phyloP scores from a whole-genome alignment of 768 basidiomycete genomes.

The Tremella yokohamensis region DNA sequence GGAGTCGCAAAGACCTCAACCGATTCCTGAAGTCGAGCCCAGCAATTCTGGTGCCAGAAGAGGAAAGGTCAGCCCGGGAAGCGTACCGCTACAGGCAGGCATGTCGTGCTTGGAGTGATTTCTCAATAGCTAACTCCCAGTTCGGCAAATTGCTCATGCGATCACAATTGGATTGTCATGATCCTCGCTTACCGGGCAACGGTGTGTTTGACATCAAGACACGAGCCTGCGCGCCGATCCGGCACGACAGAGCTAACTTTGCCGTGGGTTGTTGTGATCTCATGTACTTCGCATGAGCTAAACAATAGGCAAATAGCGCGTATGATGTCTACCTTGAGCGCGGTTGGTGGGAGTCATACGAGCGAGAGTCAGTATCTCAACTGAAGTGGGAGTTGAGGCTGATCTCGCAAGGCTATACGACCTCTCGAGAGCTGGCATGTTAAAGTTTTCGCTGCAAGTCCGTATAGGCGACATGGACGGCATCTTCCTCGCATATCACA shows the following conservation, averaged over 20 bases:
- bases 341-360: constrained; percentile 74
- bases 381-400: not conserved
- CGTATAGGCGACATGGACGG: constrained; percentile 98
- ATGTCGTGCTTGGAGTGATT: constrained; percentile 14
- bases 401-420: constrained; percentile 58
- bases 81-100: constrained; percentile 86
- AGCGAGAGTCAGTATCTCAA: constrained; percentile 59
- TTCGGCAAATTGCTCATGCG: constrained; percentile 72
- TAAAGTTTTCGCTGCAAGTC: constrained; percentile 95
- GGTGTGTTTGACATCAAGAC: constrained; percentile 98
- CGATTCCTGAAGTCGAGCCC: constrained; percentile 52
- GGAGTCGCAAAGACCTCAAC: constrained; percentile 62
- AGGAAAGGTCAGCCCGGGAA: constrained; percentile 55
- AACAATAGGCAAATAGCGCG: constrained; percentile 66
- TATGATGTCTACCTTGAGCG: constrained; percentile 66
- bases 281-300: constrained; percentile 1
- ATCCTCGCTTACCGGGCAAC: constrained; percentile 74
- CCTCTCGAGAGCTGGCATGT: constrained; percentile 84
- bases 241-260: constrained; percentile 79
- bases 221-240: constrained; percentile 75
- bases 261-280: constrained; percentile 56
- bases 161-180: constrained; percentile 86
- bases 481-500: constrained; percentile 60
- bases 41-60: constrained; percentile 43
- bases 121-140: constrained; percentile 6